These are phyloP conservation scores for Debaryomyces prosopidis DNA, from an alignment of 805 yeast species.

Conservation along the genomic window DNA sequence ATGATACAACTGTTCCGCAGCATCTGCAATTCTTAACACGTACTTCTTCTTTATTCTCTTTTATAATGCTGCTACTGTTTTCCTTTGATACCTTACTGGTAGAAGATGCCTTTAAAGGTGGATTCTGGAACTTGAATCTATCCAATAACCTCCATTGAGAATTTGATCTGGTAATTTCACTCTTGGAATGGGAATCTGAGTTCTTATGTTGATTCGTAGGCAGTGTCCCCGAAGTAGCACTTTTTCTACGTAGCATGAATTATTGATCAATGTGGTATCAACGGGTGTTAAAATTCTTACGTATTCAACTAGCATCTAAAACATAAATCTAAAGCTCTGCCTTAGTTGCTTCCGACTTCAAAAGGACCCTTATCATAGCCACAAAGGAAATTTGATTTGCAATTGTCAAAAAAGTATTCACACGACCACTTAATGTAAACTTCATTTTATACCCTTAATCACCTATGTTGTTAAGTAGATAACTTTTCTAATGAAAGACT, in stretches of 20 bases:
- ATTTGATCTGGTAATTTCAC: conserved; percentile 13
- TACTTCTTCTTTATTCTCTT: conserved; percentile 6
- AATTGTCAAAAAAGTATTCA: neutral
- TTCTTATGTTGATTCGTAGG: neutral
- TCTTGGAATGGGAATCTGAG: neutral
- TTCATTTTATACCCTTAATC: too few species aligned
- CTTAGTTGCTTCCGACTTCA: neutral
- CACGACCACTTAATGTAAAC: neutral
- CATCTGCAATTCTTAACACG: conserved; percentile 33
- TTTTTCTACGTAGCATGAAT: conserved; percentile 1
- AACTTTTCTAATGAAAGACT: too few species aligned
- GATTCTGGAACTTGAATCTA: conserved; percentile 10
- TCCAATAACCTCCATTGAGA: conserved; percentile 24
- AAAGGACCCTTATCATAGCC: conserved; percentile 1
- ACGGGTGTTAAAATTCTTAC: neutral
- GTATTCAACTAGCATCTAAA: neutral
- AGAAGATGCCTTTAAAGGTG: neutral
- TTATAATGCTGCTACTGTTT: neutral
- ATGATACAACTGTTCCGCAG: conserved; percentile 36
- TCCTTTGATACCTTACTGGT: neutral
- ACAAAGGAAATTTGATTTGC: neutral
- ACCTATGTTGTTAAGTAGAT: too few species aligned
- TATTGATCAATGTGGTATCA: neutral
- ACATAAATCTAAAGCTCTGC: too few species aligned
- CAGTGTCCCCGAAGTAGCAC: neutral